Evolutionary conservation across 345 rosid genomes (phyloP), one percentile per base, ranked within the genome.

Genomic region (Eutrema japonicum): DNA sequence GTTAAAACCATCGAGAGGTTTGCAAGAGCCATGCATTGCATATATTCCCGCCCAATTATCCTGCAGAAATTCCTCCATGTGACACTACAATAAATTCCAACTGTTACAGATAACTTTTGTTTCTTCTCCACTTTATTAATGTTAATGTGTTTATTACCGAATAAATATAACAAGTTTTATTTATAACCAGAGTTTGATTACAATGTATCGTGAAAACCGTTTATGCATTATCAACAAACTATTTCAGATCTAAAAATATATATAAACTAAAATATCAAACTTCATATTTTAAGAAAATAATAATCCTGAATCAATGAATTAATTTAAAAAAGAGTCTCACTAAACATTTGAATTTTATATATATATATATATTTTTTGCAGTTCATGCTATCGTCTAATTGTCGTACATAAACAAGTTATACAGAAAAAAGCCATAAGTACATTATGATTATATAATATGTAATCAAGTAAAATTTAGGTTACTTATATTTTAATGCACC

Each of bases 21-120:
- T 42, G 46, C 56, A 26, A n/a, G 37, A 60, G 26, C 51, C 69
- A 63, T 63, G 53, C 53, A 7, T 72, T 38, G n/a, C 64, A 70
- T 46, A 76, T 63, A 77, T 77, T 77, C 72, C 67, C 71, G 71
- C 79, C 79, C 79, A 76, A 55, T 55, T 46, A 38, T 70, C 66
- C 66, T 77, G 41, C 80, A 77, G 26, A 49, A 57, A 18, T 35
- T 56, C 3, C 72, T 77, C 76, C 76, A 77, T 55, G 62, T 77
- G 76, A 71, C 43, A 77, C 42, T 11, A 49, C 22, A 50, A 41
- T 41, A 32, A 59, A 66, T 38, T 70, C 76, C 72, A 77, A 77
- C 72, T 57, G 60, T 56, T 22, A 70, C 61, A 70, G 9, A 55
- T 76, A 47, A 64, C 13, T 55, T 55, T 57, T 53, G 64, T 12